These are phyloP conservation scores for Mycocentrospora acerina DNA, from an alignment of 2,329 filamentous ascomycete species.

Conservation along the genomic window DNA sequence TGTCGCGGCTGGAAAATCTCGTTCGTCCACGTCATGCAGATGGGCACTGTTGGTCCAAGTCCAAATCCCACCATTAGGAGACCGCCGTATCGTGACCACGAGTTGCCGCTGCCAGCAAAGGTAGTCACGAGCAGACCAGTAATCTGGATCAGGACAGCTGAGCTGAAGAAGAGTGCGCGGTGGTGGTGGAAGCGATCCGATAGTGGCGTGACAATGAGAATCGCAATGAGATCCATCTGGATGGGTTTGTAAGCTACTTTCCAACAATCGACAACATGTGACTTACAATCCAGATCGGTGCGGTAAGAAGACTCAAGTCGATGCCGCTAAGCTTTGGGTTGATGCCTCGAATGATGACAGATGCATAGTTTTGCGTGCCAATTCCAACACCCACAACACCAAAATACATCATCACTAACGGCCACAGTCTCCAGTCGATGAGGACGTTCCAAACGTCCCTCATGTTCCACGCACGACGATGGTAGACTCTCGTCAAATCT, in stretches of 20 bases:
- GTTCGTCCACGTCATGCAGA: constrained; percentile 91
- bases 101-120: constrained; percentile 65
- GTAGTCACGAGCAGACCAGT: constrained; percentile 77
- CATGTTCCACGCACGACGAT: constrained; percentile 70
- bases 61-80: constrained; percentile 90
- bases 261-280: neutral
- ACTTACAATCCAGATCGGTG: constrained; percentile 87
- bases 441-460: constrained; percentile 70
- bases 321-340: constrained; percentile 72
- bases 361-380: constrained; percentile 84
- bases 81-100: constrained; percentile 84
- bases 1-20: constrained; percentile 89
- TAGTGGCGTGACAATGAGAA: constrained; percentile 79
- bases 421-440: constrained; percentile 86
- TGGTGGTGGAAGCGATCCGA: constrained; percentile 83
- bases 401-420: constrained; percentile 87
- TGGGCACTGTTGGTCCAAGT: constrained; percentile 85
- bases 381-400: constrained; percentile 92
- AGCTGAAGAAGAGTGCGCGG: constrained; percentile 78
- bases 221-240: constrained; percentile 84
- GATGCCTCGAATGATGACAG: constrained; percentile 80
- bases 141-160: constrained; percentile 76
- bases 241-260: constrained; percentile 10
- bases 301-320: constrained; percentile 78
- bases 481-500: constrained; percentile 79